Base-by-base conservation (phyloP, 192 early-diverging fungal species). In the Mortierella hygrophila region DNA sequence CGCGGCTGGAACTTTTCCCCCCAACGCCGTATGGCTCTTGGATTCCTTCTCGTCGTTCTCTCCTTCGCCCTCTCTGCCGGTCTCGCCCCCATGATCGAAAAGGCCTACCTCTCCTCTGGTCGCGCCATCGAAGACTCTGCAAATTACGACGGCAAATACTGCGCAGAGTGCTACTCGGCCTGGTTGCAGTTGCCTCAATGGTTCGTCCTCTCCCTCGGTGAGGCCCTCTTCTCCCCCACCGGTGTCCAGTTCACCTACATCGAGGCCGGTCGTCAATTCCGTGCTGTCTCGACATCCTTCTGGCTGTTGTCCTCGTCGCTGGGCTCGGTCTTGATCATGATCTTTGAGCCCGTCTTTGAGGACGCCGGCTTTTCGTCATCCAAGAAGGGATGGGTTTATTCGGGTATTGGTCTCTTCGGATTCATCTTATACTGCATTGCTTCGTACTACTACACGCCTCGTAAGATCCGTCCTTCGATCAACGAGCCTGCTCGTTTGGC, bases 231-330 rank as follows among this genome's bases (percentile, higher is more conserved):
- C 75, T 92, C 91, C 40, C 91, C 92, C 78, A 89, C 88, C 26
- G 94, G 93, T 72, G 88, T 93, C 76, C 92, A 94, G 85, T 92
- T 94, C 79, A 89, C 89, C 40, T 94, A 94, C 89, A 90, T 86
- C 46, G 89, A 94, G 76, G 90, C 93, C 68, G 94, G 94, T 82
- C 91, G 89, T 77, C 88, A 89, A 52, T 93, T 89, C 75, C 92
- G 92, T 77, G 89, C 93, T 32, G 87, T 88, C 26, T 91, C 89
- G 18, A 81, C 89, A 6, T 90, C 92, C 42, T 78, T 94, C 73
- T 94, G 93, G 93, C 69, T 94, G 74, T 76, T 93, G 60, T 75
- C 80, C 20, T 76, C 82, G 32, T 85, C 87, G 8, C 70, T 93
- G 37, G 93, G 92, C 20, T 85, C 83, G 20, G 80, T 85, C 9